A percentile compares a stretch with the other conserved stretches of the same genome.
These are phyloP conservation scores for Tausonia pullulans DNA, from an alignment of 1,284 basidiomycete genomes.

Conservation along the genomic window DNA sequence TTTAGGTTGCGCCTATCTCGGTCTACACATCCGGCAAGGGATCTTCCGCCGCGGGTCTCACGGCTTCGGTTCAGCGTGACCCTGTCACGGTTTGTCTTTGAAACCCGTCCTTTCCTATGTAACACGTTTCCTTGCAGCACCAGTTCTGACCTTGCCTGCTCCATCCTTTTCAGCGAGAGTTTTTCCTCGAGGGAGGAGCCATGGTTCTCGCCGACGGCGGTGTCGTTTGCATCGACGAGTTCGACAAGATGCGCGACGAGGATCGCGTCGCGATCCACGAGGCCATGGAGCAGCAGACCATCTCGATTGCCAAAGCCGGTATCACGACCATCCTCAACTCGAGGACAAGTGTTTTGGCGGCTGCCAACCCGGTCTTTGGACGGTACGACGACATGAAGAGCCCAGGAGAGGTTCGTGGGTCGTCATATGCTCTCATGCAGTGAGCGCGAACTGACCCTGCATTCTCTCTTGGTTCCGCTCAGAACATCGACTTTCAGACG, in stretches of 20 bases:
- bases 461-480: background rate
- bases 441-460: background rate
- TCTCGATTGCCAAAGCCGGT: slow-evolving; percentile 98
- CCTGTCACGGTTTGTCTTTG: slow-evolving; percentile 59
- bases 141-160: background rate
- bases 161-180: slow-evolving; percentile 60
- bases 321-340: slow-evolving; percentile 98
- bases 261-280: slow-evolving; percentile 98
- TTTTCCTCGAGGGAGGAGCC: slow-evolving; percentile 96
- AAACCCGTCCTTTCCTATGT: background rate
- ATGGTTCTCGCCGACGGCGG: slow-evolving; percentile 99
- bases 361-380: slow-evolving; percentile 97
- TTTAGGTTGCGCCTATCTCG: slow-evolving; percentile 82
- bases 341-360: slow-evolving; percentile 88
- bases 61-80: slow-evolving; percentile 94
- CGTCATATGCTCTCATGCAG: background rate
- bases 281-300: slow-evolving; percentile 99
- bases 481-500: slow-evolving; percentile 98
- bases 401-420: slow-evolving; percentile 67
- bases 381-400: slow-evolving; percentile 95
- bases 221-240: slow-evolving; percentile 98
- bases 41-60: slow-evolving; percentile 93
- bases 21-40: slow-evolving; percentile 99
- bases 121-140: background rate
- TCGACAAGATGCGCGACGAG: slow-evolving; percentile 99